phyloP scores from a whole-genome alignment of 345 rosid species.

The Lenwebbia sp. region DNA sequence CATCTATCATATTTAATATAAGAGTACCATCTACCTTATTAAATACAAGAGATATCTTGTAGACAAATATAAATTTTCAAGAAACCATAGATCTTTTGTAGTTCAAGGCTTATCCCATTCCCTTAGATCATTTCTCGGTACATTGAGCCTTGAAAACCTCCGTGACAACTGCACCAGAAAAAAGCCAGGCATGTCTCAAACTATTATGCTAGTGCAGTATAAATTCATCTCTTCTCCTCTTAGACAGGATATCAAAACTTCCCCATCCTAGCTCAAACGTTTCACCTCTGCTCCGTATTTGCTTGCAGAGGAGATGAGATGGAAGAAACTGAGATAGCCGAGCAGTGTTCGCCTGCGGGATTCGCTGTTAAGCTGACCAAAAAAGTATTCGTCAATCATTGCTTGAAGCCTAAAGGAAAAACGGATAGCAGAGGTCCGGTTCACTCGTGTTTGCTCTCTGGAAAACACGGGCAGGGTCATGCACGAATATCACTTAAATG shows the following conservation, averaged over 20 bases:
- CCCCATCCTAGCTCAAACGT: not conserved
- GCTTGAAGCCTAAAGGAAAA: not conserved
- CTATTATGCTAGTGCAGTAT: not conserved
- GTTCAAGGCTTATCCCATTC: too few species aligned
- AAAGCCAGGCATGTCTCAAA: not conserved
- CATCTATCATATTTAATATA: too few species aligned
- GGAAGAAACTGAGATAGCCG: not conserved
- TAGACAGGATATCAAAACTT: not conserved
- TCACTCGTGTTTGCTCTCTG: fast-evolving
- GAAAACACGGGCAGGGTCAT: fast-evolving
- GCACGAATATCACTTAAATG: conserved; percentile 5
- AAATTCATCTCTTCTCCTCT: not conserved
- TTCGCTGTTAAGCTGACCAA: not conserved
- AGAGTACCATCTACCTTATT: too few species aligned
- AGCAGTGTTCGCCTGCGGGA: not conserved
- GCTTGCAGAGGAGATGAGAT: not conserved
- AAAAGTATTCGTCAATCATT: not conserved
- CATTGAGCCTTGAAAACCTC: too few species aligned
- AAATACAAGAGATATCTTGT: too few species aligned
- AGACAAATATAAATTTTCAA: too few species aligned
- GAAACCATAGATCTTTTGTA: too few species aligned
- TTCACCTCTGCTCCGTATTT: not conserved
- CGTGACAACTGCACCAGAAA: not conserved
- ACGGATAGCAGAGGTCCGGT: not conserved
- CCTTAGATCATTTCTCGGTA: too few species aligned